phyloP scores from a whole-genome alignment of 176 grass and related monocot genomes.

The Oryza glaberrima region DNA sequence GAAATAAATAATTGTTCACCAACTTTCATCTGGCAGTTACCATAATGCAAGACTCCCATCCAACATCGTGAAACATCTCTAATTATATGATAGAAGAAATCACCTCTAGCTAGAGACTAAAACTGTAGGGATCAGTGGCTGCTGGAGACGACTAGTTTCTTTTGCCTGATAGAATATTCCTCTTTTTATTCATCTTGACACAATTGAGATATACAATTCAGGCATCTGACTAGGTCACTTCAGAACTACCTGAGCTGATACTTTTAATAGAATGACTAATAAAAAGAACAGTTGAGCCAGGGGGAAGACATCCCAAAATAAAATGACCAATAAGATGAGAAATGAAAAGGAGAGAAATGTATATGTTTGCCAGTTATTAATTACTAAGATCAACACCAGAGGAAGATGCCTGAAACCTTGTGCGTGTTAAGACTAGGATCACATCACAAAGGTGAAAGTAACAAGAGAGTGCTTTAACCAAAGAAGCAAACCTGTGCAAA shows the following conservation, averaged over 20 bases:
- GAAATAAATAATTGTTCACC: not conserved
- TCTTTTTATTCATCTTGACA: not conserved
- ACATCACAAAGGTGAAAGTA: not conserved
- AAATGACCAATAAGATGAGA: not conserved
- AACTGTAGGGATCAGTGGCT: constrained; percentile 19
- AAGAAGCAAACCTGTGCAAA: constrained; percentile 18
- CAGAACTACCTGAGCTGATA: not conserved
- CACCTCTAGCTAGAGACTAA: not conserved
- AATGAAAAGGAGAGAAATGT: not conserved
- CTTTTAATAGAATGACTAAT: not conserved
- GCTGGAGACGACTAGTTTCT: not conserved
- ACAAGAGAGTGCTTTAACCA: not conserved
- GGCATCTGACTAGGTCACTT: not conserved
- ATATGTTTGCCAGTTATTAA: not conserved
- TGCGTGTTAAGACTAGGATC: not conserved
- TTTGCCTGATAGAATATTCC: not conserved
- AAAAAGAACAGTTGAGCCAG: too few species aligned
- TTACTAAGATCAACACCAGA: not conserved
- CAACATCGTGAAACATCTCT: constrained; percentile 5
- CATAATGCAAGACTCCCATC: not conserved
- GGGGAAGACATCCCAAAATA: too few species aligned
- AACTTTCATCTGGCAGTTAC: not conserved
- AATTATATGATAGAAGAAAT: not conserved
- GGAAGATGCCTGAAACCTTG: not conserved
- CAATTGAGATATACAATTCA: not conserved